These are phyloP conservation scores for Santalum album DNA, from an alignment of 164 flowering plant species.

Conservation along the genomic window DNA sequence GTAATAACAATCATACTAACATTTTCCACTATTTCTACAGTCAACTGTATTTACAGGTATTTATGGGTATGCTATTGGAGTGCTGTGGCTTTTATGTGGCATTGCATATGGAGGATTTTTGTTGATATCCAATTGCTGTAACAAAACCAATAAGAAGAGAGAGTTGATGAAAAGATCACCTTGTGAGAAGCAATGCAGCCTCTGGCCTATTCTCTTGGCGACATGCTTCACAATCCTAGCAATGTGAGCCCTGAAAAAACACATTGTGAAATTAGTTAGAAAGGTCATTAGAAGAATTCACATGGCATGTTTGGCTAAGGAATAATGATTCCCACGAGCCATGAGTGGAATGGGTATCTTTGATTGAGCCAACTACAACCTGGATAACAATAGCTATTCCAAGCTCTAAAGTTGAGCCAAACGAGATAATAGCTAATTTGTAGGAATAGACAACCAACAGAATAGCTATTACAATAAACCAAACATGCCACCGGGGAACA, in stretches of 20 bases:
- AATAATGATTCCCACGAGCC: too few species aligned
- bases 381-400: too few species aligned
- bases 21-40: constrained; percentile 29
- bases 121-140: constrained; percentile 17
- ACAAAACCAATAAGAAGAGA: constrained; percentile 9
- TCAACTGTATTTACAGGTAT: constrained; percentile 66
- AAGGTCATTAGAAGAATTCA: too few species aligned
- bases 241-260: constrained; percentile 38
- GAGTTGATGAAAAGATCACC: constrained; percentile 23
- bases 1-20: neutral
- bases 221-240: constrained; percentile 46
- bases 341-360: too few species aligned
- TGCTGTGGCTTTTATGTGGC: constrained; percentile 64
- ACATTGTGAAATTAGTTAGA: too few species aligned
- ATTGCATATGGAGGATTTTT: constrained; percentile 37
- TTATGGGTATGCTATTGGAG: constrained; percentile 55
- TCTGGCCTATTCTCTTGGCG: constrained; percentile 40
- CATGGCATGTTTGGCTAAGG: too few species aligned
- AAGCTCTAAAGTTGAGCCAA: too few species aligned
- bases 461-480: too few species aligned
- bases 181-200: constrained; percentile 28
- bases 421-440: too few species aligned
- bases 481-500: too few species aligned
- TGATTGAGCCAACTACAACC: too few species aligned
- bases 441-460: too few species aligned